Evolutionary conservation across 768 basidiomycete genomes (phyloP).

Genomic region (Dacryopinax primogenitus): DNA sequence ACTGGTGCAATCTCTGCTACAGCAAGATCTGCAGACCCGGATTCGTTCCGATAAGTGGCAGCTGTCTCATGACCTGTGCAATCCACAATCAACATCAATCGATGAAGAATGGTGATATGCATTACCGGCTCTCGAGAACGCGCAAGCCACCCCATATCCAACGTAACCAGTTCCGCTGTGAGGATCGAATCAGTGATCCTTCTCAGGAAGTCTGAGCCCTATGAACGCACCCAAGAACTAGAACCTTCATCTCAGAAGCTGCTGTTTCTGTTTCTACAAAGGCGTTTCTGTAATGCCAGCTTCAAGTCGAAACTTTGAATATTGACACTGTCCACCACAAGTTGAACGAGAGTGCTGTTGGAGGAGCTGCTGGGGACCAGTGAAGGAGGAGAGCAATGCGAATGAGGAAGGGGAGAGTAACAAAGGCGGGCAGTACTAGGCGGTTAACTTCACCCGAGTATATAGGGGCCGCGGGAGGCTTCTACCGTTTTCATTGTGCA

Average conservation of each 20-base stretch:
- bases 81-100: neutral
- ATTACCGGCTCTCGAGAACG: neutral
- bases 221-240: neutral
- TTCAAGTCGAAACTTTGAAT: too few species aligned
- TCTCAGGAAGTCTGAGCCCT: neutral
- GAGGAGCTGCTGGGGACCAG: too few species aligned
- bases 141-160: neutral
- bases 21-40: neutral
- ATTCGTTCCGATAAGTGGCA: neutral
- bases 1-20: neutral
- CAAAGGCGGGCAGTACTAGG: too few species aligned
- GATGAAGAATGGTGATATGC: neutral
- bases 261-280: too few species aligned
- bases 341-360: too few species aligned
- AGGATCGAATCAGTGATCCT: neutral
- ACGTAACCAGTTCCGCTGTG: neutral
- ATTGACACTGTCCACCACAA: too few species aligned
- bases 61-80: slow-evolving; percentile 1
- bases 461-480: too few species aligned
- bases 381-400: too few species aligned
- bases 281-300: too few species aligned
- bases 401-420: too few species aligned
- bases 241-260: neutral
- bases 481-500: too few species aligned
- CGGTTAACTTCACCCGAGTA: too few species aligned